Conservation (phyloP, 306 rosid genomes). For the Gleditsia sinensis region DNA sequence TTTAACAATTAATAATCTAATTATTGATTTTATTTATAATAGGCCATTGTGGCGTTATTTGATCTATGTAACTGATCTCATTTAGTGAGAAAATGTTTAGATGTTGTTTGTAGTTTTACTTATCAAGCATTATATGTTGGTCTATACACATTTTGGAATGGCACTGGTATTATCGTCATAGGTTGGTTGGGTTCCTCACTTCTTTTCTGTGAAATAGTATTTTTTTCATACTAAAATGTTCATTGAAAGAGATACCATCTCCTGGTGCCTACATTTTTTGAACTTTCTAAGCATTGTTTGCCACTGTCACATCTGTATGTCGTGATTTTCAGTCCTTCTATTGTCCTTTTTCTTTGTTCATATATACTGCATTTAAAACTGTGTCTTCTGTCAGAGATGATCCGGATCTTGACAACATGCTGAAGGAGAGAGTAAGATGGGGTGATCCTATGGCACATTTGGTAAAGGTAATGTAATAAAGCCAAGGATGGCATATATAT, state of each 20-base stretch:
- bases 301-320: not conserved
- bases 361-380: conserved; percentile 1
- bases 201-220: not conserved
- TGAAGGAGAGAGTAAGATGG: conserved; percentile 82
- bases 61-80: too few relatives aligned
- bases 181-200: not conserved
- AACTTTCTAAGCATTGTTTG: not conserved
- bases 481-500: conserved; percentile 3
- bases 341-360: not conserved
- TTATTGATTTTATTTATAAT: too few relatives aligned
- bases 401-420: conserved; percentile 74
- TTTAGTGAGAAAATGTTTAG: too few relatives aligned
- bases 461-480: conserved; percentile 67
- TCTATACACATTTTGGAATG: not conserved
- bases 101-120: not conserved
- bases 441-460: conserved; percentile 97
- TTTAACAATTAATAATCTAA: too few relatives aligned
- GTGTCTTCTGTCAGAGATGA: conserved; percentile 67
- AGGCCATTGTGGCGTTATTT: too few relatives aligned
- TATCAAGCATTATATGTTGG: not conserved
- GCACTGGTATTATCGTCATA: not conserved
- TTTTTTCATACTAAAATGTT: not conserved
- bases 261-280: not conserved
- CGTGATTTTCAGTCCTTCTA: not conserved
- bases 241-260: not conserved